These are phyloP conservation scores for Copromyces sp. DNA, from an alignment of 495 filamentous ascomycete genomes.

Conservation along the genomic window DNA sequence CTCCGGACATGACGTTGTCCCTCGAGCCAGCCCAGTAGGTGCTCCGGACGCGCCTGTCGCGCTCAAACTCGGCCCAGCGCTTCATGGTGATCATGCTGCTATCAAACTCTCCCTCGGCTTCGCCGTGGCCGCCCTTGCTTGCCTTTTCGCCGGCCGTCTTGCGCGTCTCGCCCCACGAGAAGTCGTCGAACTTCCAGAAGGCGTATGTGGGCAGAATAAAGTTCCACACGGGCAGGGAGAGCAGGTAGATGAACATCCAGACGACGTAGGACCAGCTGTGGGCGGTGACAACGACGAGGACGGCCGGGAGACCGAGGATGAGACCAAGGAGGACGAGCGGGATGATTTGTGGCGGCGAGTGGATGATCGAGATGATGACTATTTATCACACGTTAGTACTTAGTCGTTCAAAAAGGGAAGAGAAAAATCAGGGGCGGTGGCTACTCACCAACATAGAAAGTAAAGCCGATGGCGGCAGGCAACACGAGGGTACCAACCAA, in stretches of 20 bases:
- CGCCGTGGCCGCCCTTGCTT: slow-evolving; percentile 58
- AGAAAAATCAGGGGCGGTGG: background rate
- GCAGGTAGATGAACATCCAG: slow-evolving; percentile 95
- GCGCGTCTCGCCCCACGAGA: slow-evolving; percentile 97
- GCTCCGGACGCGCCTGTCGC: slow-evolving; percentile 31
- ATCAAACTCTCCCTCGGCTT: slow-evolving; percentile 93
- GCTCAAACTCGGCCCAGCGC: slow-evolving; percentile 92
- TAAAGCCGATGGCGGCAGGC: slow-evolving; percentile 93
- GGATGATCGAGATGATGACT: slow-evolving; percentile 81
- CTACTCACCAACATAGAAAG: slow-evolving; percentile 80
- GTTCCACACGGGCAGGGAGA: slow-evolving; percentile 96
- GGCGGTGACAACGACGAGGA: slow-evolving; percentile 92
- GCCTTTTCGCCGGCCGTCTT: slow-evolving; percentile 88
- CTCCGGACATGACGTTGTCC: slow-evolving; percentile 26
- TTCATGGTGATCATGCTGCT: slow-evolving; percentile 98
- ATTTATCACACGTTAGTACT: slow-evolving; percentile 14
- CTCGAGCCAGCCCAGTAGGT: slow-evolving; percentile 37
- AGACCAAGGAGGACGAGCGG: slow-evolving; percentile 83
- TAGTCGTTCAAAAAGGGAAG: background rate
- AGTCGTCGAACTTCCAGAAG: slow-evolving; percentile 99
- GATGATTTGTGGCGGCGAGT: slow-evolving; percentile 78
- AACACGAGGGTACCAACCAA: slow-evolving; percentile 89
- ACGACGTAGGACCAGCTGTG: slow-evolving; percentile 85
- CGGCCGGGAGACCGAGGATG: slow-evolving; percentile 86
- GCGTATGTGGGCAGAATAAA: slow-evolving; percentile 90